Percentiles rank a stretch among this genome's conserved stretches.
phyloP scores from a whole-genome alignment of 257 asterid species.

The Penstemon barbatus region DNA sequence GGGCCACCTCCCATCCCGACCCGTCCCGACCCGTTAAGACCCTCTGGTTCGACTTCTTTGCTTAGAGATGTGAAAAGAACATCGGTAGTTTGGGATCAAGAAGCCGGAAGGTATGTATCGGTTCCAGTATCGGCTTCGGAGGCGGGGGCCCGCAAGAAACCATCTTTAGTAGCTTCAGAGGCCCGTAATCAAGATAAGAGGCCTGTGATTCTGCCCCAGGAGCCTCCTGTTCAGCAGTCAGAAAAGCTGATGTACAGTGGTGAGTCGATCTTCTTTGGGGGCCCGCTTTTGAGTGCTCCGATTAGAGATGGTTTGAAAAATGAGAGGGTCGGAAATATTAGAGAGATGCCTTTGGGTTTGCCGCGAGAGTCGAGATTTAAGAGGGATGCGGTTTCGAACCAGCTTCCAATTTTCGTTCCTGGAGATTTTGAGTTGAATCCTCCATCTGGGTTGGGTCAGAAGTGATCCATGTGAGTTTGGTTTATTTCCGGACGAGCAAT shows the following conservation, averaged over 20 bases:
- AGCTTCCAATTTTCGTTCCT: conserved; percentile 88
- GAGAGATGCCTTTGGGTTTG: conserved; percentile 45
- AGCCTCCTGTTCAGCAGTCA: conserved; percentile 48
- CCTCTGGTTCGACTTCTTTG: conserved; percentile 50
- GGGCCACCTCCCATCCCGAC: conserved; percentile 25
- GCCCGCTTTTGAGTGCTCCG: conserved; percentile 80
- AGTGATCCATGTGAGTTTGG: conserved; percentile 31
- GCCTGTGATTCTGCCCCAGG: conserved; percentile 35
- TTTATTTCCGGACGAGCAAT: neutral
- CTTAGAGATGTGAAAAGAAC: conserved; percentile 79
- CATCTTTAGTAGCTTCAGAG: conserved; percentile 33
- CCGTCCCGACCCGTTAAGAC: conserved; percentile 47
- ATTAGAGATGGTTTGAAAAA: conserved; percentile 48
- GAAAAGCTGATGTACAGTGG: conserved; percentile 75
- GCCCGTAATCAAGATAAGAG: conserved; percentile 42
- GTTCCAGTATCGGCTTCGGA: conserved; percentile 71
- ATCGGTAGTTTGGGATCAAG: conserved; percentile 98
- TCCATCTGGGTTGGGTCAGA: conserved; percentile 44
- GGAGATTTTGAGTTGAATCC: conserved; percentile 58
- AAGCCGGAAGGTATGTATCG: conserved; percentile 92
- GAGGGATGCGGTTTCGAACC: conserved; percentile 80
- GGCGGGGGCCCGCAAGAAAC: conserved; percentile 57
- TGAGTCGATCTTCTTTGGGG: conserved; percentile 91
- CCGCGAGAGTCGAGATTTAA: conserved; percentile 62
- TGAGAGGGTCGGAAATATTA: conserved; percentile 44